Conservation (phyloP, 192 early-diverging fungal species). For the Chytriomyces sp. region DNA sequence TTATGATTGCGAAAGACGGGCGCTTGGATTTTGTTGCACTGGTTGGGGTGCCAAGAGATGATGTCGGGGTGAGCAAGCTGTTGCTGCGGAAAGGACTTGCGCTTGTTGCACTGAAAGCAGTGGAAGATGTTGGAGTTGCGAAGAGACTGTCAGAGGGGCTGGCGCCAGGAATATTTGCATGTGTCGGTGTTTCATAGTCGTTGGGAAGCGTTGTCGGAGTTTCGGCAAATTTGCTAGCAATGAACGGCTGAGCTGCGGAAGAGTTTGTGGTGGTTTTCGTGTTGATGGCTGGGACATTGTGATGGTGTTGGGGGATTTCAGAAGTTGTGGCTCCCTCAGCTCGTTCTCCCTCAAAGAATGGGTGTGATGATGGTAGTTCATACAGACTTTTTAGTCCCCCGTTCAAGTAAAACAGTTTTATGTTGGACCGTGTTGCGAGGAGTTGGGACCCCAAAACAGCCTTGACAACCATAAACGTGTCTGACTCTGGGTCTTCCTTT, state of each 20-base stretch:
- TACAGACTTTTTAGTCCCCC: slow-evolving; percentile 10
- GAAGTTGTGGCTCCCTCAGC: neutral
- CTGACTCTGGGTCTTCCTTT: slow-evolving; percentile 13
- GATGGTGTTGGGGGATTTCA: neutral
- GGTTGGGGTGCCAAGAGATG: neutral
- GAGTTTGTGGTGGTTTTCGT: neutral
- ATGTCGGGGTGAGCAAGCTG: neutral
- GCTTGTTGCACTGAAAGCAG: slow-evolving; percentile 1
- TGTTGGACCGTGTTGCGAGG: neutral
- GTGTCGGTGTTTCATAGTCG: neutral
- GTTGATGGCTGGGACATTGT: neutral
- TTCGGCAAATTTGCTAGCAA: slow-evolving; percentile 1
- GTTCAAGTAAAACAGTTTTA: slow-evolving; percentile 26
- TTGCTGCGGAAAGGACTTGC: neutral
- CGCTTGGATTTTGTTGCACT: slow-evolving; percentile 27
- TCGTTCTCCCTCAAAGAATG: neutral
- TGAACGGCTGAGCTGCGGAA: neutral
- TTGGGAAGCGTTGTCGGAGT: neutral
- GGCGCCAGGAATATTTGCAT: neutral
- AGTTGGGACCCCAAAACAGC: slow-evolving; percentile 15
- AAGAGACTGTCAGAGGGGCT: neutral
- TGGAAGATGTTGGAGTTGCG: neutral
- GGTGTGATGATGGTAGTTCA: neutral
- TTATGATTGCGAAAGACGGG: slow-evolving; percentile 39
- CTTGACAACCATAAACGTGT: slow-evolving; percentile 19